Base-by-base conservation (phyloP, 1,139 yeast genomes). In the Magnusiomyces sp. region DNA sequence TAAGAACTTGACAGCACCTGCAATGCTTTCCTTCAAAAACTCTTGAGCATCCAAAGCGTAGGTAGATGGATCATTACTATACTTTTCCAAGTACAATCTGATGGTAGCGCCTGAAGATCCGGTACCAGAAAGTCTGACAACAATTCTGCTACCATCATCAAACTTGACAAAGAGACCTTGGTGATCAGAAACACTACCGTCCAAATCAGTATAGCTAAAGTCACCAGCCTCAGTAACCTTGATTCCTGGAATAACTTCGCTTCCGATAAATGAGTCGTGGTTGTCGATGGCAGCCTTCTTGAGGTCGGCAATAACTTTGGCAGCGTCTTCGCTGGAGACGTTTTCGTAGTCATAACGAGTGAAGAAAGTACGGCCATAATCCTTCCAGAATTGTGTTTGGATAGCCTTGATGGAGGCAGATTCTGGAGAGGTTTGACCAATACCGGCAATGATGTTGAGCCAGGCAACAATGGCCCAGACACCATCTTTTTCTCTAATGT, bases 101-200 rank as follows among this genome's bases (percentile, higher is more conserved):
- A 94, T 90, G 2, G 99, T 92, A 17, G 98, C 97, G 45, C 98
- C 99, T 1, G 95, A 82, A 1, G 97, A 89, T 5, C 99, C 99
- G 11, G 99, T 92, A 51, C 99, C 99, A 0, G 97, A 88, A 58
- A 92, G 76, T 69, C 99, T 83, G 46, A 88, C 87, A 42, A 94
- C 87, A 52, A 90, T 79, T 66, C 97, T 79, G 54, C 88, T 77
- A 2, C 97, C 97, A 60, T 81, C 83, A 45, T 76, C 76, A 57
- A 90, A 77, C 69, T 84, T 89, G 58, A 90, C 83, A 64, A 75
- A 92, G 51, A 92, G 76, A 43, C 99, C 99, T 73, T 92, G 99
- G 64, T 89, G 82, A n/a, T 71, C 66, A 5, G 97, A 86, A 6
- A 90, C 89, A 1, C 92, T 81, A 19, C 98, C 97, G 66, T 92